Evolutionary conservation across 2,329 filamentous ascomycete genomes (phyloP).

Genomic region (Colletotrichum siamense): DNA sequence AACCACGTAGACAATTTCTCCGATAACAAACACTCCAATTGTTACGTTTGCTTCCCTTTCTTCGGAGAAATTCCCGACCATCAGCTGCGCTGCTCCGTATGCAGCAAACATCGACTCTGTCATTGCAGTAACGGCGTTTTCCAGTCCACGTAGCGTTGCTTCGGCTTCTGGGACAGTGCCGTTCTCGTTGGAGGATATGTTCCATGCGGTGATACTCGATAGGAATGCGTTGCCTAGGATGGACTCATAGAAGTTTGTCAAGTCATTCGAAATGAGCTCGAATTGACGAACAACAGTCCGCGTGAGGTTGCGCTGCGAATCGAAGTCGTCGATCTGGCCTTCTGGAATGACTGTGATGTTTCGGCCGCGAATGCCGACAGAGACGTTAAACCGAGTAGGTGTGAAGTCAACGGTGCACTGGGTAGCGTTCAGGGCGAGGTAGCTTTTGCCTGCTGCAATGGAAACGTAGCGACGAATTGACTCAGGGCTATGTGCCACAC

Average conservation of each 20-base stretch:
- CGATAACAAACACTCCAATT: not conserved
- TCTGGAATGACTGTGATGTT: conserved; percentile 31
- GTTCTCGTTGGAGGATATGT: not conserved
- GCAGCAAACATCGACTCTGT: conserved; percentile 29
- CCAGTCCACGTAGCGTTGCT: conserved; percentile 19
- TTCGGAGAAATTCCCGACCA: conserved; percentile 29
- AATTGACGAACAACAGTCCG: conserved; percentile 35
- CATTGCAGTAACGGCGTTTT: conserved; percentile 24
- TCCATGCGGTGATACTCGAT: conserved; percentile 29
- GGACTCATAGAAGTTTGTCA: conserved; percentile 40
- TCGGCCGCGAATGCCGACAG: conserved; percentile 30
- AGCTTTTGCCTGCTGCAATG: conserved; percentile 34
- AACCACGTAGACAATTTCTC: not conserved
- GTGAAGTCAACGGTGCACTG: conserved; percentile 34
- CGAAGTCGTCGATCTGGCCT: conserved; percentile 25
- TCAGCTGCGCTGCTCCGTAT: conserved; percentile 38
- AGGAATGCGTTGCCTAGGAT: conserved; percentile 38
- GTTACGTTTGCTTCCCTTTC: conserved; percentile 21
- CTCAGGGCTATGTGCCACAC: conserved; percentile 29
- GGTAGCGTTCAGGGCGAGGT: conserved; percentile 33
- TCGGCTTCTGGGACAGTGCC: not conserved
- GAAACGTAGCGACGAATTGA: conserved; percentile 30
- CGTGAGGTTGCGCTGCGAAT: conserved; percentile 34
- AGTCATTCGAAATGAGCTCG: conserved; percentile 39
- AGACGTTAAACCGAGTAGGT: conserved; percentile 33